phyloP scores from a whole-genome alignment of 2,329 filamentous ascomycete genomes.

The Akanthomyces dipterigenus region DNA sequence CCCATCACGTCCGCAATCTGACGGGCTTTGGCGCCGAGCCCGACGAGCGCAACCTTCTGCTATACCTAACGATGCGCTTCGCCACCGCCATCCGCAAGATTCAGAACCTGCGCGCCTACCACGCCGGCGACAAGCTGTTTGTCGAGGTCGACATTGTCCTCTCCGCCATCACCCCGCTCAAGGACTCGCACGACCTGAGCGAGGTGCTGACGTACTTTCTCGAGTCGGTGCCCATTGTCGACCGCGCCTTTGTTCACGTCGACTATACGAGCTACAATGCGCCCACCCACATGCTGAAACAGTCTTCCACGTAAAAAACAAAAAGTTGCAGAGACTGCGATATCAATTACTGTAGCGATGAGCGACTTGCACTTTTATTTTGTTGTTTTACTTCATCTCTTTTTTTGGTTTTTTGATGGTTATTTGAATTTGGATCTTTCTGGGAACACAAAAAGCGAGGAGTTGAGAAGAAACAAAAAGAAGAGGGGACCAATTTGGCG shows the following conservation, averaged over 20 bases:
- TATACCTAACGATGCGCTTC: constrained; percentile 92
- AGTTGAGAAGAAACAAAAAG: constrained; percentile 1
- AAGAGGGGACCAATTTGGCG: not conserved
- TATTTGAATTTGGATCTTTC: not conserved
- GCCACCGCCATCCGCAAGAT: constrained; percentile 82
- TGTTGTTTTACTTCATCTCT: not conserved
- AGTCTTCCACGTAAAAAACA: constrained; percentile 11
- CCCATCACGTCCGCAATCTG: constrained; percentile 72
- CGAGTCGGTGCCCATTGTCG: constrained; percentile 74
- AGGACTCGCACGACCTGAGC: constrained; percentile 73
- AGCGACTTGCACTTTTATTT: not conserved
- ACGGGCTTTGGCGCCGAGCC: constrained; percentile 72
- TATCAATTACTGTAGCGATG: not conserved
- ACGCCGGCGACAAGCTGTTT: constrained; percentile 78
- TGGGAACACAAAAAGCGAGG: not conserved
- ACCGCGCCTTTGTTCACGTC: constrained; percentile 63
- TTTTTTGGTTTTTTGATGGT: not conserved
- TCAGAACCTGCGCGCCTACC: constrained; percentile 78
- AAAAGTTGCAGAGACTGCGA: too few relatives aligned
- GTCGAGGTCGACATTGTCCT: constrained; percentile 78
- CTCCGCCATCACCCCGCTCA: constrained; percentile 65
- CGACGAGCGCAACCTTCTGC: constrained; percentile 74
- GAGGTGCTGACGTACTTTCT: constrained; percentile 78
- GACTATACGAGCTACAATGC: constrained; percentile 58
- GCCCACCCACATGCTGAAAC: constrained; percentile 49